phyloP scores from a whole-genome alignment of 2,329 filamentous ascomycete species.

The Xylaria sp. region DNA sequence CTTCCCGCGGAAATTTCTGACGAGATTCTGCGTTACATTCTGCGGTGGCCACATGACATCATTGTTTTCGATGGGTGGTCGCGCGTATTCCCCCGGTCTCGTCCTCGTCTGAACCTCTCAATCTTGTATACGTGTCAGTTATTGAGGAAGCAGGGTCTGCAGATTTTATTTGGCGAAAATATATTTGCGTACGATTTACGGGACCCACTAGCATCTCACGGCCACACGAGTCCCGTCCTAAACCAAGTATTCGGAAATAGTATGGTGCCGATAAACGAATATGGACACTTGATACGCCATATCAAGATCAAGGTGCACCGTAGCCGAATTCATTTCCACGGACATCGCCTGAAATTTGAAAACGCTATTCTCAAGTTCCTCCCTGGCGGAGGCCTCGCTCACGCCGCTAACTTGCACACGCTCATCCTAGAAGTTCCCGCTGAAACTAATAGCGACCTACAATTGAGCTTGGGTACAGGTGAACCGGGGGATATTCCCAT shows the following conservation, averaged over 20 bases:
- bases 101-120: slow-evolving; percentile 47
- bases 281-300: slow-evolving; percentile 54
- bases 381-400: slow-evolving; percentile 36
- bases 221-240: slow-evolving; percentile 27
- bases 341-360: slow-evolving; percentile 47
- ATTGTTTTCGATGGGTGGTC: slow-evolving; percentile 49
- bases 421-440: slow-evolving; percentile 56
- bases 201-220: slow-evolving; percentile 45
- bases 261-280: slow-evolving; percentile 50
- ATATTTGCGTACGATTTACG: slow-evolving; percentile 59
- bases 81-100: slow-evolving; percentile 42
- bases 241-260: slow-evolving; percentile 44
- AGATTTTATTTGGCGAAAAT: slow-evolving; percentile 60
- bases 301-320: slow-evolving; percentile 56
- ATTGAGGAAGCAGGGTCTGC: slow-evolving; percentile 52
- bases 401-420: slow-evolving; percentile 50
- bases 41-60: slow-evolving; percentile 47
- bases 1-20: slow-evolving; percentile 49
- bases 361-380: slow-evolving; percentile 53
- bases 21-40: slow-evolving; percentile 48
- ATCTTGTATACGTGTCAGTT: slow-evolving; percentile 53
- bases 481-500: slow-evolving; percentile 47
- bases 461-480: slow-evolving; percentile 21
- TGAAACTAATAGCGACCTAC: slow-evolving; percentile 21
- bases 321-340: slow-evolving; percentile 49